Percentiles rank a stretch among this genome's conserved stretches.
phyloP scores from a whole-genome alignment of 1,139 yeast species.

The Eremothecium cymbalariae region DNA sequence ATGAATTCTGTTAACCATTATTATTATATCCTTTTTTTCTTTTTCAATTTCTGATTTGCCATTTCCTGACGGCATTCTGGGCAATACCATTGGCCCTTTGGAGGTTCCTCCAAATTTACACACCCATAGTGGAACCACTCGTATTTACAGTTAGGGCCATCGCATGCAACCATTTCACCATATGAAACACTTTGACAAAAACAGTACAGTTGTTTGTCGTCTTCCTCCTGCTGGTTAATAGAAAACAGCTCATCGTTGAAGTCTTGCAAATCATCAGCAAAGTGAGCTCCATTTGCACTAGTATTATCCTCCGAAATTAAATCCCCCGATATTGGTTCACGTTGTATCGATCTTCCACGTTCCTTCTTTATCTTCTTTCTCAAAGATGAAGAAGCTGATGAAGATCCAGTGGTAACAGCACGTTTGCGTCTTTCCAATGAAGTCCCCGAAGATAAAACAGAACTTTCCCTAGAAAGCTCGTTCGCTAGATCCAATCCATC shows the following conservation, averaged over 20 bases:
- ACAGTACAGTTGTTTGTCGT: slow-evolving; percentile 48
- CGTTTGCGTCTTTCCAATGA: slow-evolving; percentile 20
- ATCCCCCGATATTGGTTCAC: slow-evolving; percentile 10
- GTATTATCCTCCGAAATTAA: slow-evolving; percentile 10
- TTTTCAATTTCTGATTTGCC: slow-evolving; percentile 23
- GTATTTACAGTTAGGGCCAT: slow-evolving; percentile 56
- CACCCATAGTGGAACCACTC: slow-evolving; percentile 79
- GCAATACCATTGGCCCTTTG: slow-evolving; percentile 69
- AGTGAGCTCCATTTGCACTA: slow-evolving; percentile 13
- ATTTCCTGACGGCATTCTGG: slow-evolving; percentile 44
- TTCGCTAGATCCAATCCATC: slow-evolving; percentile 19
- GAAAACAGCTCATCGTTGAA: slow-evolving; percentile 20
- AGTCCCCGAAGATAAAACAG: slow-evolving; percentile 17
- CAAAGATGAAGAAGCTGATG: slow-evolving; percentile 12
- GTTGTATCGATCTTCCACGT: slow-evolving; percentile 13
- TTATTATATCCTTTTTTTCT: slow-evolving; percentile 13
- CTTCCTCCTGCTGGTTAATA: slow-evolving; percentile 30
- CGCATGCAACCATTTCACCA: slow-evolving; percentile 79
- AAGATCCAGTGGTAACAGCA: slow-evolving; percentile 11
- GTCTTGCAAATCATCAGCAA: slow-evolving; percentile 16
- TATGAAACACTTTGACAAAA: slow-evolving; percentile 60
- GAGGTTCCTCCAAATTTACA: slow-evolving; percentile 61
- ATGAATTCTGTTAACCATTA: slow-evolving; percentile 1
- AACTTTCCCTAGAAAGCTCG: slow-evolving; percentile 25
- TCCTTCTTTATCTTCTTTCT: slow-evolving; percentile 20